Conservation (phyloP, 805 yeast species). For the Candida nonsorbophila region DNA sequence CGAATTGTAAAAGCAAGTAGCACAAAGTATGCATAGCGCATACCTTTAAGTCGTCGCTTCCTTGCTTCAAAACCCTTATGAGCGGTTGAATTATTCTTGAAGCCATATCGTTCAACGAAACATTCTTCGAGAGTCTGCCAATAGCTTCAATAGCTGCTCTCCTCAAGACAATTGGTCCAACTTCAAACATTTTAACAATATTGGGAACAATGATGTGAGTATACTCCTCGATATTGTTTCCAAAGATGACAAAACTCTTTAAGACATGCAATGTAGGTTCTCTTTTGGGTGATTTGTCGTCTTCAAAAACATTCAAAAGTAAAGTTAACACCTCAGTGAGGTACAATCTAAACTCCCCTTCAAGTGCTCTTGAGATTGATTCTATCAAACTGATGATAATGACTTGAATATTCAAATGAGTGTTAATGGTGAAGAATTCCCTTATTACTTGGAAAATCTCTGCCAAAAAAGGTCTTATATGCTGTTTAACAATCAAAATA, state of each 20-base stretch:
- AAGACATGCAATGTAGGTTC: constrained; percentile 68
- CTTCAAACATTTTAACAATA: constrained; percentile 75
- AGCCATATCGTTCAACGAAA: constrained; percentile 79
- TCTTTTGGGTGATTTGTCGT: constrained; percentile 57
- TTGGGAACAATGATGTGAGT: constrained; percentile 84
- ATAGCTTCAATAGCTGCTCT: constrained; percentile 76
- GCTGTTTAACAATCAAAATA: constrained; percentile 79
- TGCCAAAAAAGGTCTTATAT: constrained; percentile 75
- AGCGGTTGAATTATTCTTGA: constrained; percentile 87
- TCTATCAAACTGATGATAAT: constrained; percentile 79
- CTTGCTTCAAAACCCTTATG: constrained; percentile 54
- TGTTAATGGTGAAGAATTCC: constrained; percentile 54
- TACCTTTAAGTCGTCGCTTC: constrained; percentile 53
- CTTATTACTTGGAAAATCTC: constrained; percentile 71
- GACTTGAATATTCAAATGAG: constrained; percentile 58
- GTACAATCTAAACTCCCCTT: constrained; percentile 86
- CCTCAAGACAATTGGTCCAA: constrained; percentile 54
- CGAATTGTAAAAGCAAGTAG: constrained; percentile 72
- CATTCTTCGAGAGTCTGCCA: constrained; percentile 71
- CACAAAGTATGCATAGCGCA: constrained; percentile 78
- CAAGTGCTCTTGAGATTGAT: constrained; percentile 77
- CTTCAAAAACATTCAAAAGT: constrained; percentile 70
- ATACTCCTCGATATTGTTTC: constrained; percentile 82
- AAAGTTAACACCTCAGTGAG: constrained; percentile 74
- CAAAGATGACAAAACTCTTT: constrained; percentile 80